Conservation (phyloP, 139 green algal species). For the Astrephomene gubernaculifera region DNA sequence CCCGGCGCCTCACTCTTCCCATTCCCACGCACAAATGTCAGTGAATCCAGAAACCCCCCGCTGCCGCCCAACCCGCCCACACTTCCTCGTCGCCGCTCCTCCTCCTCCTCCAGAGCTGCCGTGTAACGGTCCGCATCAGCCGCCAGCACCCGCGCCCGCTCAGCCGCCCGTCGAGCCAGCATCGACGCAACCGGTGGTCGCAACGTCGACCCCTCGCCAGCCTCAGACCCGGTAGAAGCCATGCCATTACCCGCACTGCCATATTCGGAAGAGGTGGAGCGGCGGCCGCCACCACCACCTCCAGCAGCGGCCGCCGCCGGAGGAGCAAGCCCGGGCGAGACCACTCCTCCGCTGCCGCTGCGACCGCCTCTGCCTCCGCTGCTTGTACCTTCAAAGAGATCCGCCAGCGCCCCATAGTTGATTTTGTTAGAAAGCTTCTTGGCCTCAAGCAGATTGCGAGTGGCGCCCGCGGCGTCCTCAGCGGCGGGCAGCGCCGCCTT, state of each 20-base stretch:
- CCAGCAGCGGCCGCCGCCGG: too few species aligned
- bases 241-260: not conserved
- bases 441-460: conserved; percentile 70
- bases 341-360: not conserved
- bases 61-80: conserved; percentile 15
- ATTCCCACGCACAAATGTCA: conserved; percentile 18
- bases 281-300: too few species aligned
- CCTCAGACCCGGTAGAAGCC: not conserved
- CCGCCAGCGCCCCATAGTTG: conserved; percentile 85
- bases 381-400: conserved; percentile 49
- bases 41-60: conserved; percentile 18
- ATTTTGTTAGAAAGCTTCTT: conserved; percentile 88
- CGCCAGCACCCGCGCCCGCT: not conserved
- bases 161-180: conserved; percentile 7
- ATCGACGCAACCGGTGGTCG: not conserved
- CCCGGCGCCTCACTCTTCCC: not conserved
- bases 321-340: not conserved
- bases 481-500: conserved; percentile 41
- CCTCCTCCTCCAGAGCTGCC: conserved; percentile 44
- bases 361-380: not conserved
- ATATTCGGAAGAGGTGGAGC: not conserved
- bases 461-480: conserved; percentile 62
- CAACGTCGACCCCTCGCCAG: not conserved
- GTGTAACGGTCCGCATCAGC: conserved; percentile 3
- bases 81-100: not conserved